phyloP scores from a whole-genome alignment of 1,284 basidiomycete species.

The Hemileia vastatrix region DNA sequence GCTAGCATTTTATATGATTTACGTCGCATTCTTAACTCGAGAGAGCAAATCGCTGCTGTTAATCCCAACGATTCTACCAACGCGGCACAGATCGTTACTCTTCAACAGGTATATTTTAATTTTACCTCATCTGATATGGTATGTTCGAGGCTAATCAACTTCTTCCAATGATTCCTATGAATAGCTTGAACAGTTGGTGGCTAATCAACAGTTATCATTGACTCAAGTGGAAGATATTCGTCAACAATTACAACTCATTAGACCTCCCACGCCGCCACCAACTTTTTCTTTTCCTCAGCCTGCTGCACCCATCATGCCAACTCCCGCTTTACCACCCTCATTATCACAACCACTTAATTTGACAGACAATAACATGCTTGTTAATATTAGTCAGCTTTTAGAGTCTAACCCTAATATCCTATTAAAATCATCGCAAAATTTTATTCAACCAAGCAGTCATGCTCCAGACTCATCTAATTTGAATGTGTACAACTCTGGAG shows the following conservation, averaged over 20 bases:
- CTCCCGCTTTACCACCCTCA: constrained; percentile 4
- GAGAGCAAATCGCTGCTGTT: constrained; percentile 9
- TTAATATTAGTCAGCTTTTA: constrained; percentile 11
- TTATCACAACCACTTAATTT: neutral
- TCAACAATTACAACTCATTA: constrained; percentile 20
- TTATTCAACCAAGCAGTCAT: too few relatives aligned
- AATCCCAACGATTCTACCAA: constrained; percentile 17
- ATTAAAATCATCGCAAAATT: too few relatives aligned
- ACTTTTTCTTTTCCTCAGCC: neutral
- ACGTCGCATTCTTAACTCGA: constrained; percentile 14
- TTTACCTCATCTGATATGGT: neutral
- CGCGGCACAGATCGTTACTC: constrained; percentile 18
- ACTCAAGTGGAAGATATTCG: constrained; percentile 23
- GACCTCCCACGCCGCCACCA: constrained; percentile 6
- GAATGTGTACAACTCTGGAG: too few relatives aligned
- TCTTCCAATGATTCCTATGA: neutral
- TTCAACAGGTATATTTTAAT: constrained; percentile 13
- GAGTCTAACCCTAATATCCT: constrained; percentile 18
- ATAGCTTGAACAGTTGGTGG: constrained; percentile 21
- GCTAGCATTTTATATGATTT: constrained; percentile 22
- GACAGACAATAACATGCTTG: constrained; percentile 15
- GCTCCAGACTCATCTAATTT: too few relatives aligned
- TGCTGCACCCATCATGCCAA: too few relatives aligned
- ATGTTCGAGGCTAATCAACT: neutral
- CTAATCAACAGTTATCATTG: constrained; percentile 19